phyloP scores from a whole-genome alignment of 768 basidiomycete genomes.

The Amanita exitialis region DNA sequence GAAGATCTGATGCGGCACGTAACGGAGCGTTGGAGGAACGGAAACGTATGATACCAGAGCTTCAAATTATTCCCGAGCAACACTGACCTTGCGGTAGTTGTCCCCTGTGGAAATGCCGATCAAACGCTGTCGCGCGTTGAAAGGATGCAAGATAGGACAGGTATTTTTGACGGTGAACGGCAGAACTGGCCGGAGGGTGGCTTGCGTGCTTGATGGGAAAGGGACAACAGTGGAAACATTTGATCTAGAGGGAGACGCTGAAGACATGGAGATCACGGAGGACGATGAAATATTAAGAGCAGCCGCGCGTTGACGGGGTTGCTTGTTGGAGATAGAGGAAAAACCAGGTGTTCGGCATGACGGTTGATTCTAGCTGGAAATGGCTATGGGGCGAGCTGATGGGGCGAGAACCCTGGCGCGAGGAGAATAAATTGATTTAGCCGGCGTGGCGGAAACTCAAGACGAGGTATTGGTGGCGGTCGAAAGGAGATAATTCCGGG shows the following conservation, averaged over 20 bases:
- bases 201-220: slow-evolving; percentile 57
- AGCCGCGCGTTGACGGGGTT: slow-evolving; percentile 13
- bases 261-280: slow-evolving; percentile 34
- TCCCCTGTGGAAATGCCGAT: slow-evolving; percentile 38
- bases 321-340: slow-evolving; percentile 2
- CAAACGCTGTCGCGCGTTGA: slow-evolving; percentile 45
- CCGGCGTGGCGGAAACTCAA: slow-evolving; percentile 20
- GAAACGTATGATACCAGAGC: slow-evolving; percentile 43
- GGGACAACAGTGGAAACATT: slow-evolving; percentile 62
- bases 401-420: slow-evolving; percentile 29
- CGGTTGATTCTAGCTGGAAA: slow-evolving; percentile 28
- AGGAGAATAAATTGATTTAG: slow-evolving; percentile 17
- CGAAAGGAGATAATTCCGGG: slow-evolving; percentile 29
- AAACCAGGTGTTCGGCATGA: slow-evolving; percentile 18
- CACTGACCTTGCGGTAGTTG: slow-evolving; percentile 34
- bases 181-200: slow-evolving; percentile 61
- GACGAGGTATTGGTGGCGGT: slow-evolving; percentile 15
- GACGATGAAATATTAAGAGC: slow-evolving; percentile 18
- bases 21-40: slow-evolving; percentile 45
- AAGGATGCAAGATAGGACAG: slow-evolving; percentile 37
- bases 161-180: slow-evolving; percentile 68
- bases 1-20: slow-evolving; percentile 58
- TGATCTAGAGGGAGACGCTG: slow-evolving; percentile 68
- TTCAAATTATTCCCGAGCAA: slow-evolving; percentile 14
- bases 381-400: slow-evolving; percentile 26